Evolutionary conservation across 306 rosid species (phyloP).

Genomic region (Luffa acutangula): DNA sequence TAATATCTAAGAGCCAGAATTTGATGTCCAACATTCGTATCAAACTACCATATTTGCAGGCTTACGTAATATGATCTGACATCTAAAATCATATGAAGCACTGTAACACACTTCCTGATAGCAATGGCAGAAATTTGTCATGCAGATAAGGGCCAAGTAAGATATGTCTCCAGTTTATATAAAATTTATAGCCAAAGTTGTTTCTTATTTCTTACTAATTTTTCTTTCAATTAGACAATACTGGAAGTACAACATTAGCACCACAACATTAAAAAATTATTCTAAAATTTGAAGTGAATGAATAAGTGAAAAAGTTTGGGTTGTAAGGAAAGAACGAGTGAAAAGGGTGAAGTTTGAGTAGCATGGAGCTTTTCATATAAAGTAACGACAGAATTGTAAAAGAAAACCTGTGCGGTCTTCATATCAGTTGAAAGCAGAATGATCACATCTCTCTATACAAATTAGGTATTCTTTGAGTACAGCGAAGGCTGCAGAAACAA

Average conservation of each 20-base stretch:
- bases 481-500: slow-evolving; percentile 1
- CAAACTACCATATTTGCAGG: not conserved
- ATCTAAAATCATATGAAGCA: not conserved
- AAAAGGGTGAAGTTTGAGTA: not conserved
- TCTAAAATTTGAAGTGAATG: not conserved
- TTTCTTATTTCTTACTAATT: not conserved
- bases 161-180: not conserved
- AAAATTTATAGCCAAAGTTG: not conserved
- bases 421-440: slow-evolving; percentile 38
- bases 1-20: not conserved
- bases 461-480: not conserved
- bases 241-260: not conserved
- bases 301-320: not conserved
- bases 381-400: not conserved
- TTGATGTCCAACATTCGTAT: not conserved
- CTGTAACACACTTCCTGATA: not conserved
- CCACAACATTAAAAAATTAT: not conserved
- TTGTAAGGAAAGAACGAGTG: not conserved
- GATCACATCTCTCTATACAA: slow-evolving; percentile 24
- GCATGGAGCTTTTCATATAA: not conserved
- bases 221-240: not conserved
- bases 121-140: not conserved
- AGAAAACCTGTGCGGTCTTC: slow-evolving; percentile 34
- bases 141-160: not conserved
- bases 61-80: not conserved